Evolutionary conservation across 2,329 filamentous ascomycete species (phyloP).

Genomic region (Diplodia scrobiculata): DNA sequence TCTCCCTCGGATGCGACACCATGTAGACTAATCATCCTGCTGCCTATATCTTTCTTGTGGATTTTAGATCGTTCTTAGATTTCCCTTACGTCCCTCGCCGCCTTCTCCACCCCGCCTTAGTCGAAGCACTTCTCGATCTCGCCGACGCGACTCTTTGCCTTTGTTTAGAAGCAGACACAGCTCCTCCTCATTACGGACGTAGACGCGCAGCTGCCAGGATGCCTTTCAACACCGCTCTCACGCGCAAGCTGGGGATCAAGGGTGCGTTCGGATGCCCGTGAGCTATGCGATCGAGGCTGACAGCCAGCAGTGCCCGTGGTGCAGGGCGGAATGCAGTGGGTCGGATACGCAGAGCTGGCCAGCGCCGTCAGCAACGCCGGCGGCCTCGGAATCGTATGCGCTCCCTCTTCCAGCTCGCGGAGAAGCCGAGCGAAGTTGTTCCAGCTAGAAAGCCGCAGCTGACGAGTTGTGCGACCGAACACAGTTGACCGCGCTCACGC

Average conservation of each 20-base stretch:
- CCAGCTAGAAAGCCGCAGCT: not conserved
- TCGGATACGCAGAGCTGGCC: slow-evolving; percentile 78
- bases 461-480: slow-evolving; percentile 2
- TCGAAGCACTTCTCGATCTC: not conserved
- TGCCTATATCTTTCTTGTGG: slow-evolving; percentile 5
- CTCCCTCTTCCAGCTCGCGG: not conserved
- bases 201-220: slow-evolving; percentile 44
- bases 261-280: slow-evolving; percentile 52
- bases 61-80: slow-evolving; percentile 1
- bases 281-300: slow-evolving; percentile 6
- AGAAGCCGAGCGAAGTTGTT: slow-evolving; percentile 5
- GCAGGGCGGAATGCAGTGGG: slow-evolving; percentile 85
- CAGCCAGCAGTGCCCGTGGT: slow-evolving; percentile 68
- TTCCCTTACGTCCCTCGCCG: not conserved
- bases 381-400: slow-evolving; percentile 67
- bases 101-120: not conserved
- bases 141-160: not conserved
- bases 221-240: slow-evolving; percentile 67
- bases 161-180: not conserved
- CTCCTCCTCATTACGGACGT: not conserved
- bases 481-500: slow-evolving; percentile 79
- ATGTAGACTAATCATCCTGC: slow-evolving; percentile 23
- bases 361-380: slow-evolving; percentile 69
- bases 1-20: slow-evolving; percentile 13
- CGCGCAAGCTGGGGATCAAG: slow-evolving; percentile 61